These are phyloP conservation scores for Nannizziopsis arthrosporioides DNA, from an alignment of 2,329 filamentous ascomycete species.

Conservation along the genomic window DNA sequence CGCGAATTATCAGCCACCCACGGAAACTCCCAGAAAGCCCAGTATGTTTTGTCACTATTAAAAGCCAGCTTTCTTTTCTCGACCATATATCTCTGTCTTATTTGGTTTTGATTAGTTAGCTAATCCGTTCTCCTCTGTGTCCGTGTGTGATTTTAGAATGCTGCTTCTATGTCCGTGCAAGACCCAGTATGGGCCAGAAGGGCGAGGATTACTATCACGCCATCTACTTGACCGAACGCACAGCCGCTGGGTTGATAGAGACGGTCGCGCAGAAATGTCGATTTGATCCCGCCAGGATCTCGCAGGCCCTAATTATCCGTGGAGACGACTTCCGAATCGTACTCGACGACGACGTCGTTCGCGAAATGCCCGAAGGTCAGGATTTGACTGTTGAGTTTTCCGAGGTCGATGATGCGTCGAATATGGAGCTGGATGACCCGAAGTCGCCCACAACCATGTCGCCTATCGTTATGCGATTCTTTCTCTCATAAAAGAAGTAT, in stretches of 20 bases:
- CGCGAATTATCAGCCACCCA: slow-evolving; percentile 65
- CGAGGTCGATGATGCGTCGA: slow-evolving; percentile 41
- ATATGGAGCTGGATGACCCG: slow-evolving; percentile 12
- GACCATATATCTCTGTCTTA: too few species aligned
- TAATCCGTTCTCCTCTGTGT: slow-evolving; percentile 19
- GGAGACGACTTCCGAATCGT: slow-evolving; percentile 67
- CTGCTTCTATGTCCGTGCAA: slow-evolving; percentile 70
- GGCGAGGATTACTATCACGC: slow-evolving; percentile 61
- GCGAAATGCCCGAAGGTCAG: slow-evolving; percentile 75
- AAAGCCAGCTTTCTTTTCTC: not conserved
- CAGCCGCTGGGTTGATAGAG: slow-evolving; percentile 58
- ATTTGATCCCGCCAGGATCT: slow-evolving; percentile 59
- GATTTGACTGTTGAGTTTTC: slow-evolving; percentile 67
- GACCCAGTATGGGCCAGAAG: slow-evolving; percentile 39
- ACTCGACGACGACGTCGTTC: slow-evolving; percentile 80
- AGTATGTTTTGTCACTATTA: slow-evolving; percentile 33
- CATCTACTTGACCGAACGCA: slow-evolving; percentile 71
- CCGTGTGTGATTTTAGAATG: slow-evolving; percentile 43
- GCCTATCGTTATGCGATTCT: slow-evolving; percentile 13
- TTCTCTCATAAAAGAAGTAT: slow-evolving; percentile 11
- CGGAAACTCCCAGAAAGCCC: slow-evolving; percentile 57
- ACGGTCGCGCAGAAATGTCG: slow-evolving; percentile 69
- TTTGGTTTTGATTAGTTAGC: not conserved
- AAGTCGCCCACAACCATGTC: slow-evolving; percentile 8
- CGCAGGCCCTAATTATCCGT: slow-evolving; percentile 57